phyloP scores from a whole-genome alignment of 148 eudicot genomes.

The Camellia japonica region DNA sequence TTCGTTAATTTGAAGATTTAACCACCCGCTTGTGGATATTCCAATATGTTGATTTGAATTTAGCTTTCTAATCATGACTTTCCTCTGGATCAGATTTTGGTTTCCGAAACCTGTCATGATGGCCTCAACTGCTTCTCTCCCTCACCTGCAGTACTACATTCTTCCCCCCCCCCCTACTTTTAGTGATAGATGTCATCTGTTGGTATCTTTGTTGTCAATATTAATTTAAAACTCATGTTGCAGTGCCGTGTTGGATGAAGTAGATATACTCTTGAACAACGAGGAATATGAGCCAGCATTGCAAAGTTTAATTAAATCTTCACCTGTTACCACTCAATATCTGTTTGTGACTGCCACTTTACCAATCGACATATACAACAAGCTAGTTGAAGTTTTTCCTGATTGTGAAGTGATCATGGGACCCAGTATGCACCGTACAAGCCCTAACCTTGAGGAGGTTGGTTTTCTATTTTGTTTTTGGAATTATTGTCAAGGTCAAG shows the following conservation, averaged over 20 bases:
- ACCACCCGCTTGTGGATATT: too few relatives aligned
- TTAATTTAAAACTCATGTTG: constrained; percentile 23
- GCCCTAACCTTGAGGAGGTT: constrained; percentile 94
- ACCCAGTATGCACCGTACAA: constrained; percentile 93
- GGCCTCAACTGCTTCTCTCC: background rate
- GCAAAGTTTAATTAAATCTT: constrained; percentile 58
- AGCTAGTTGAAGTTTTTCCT: constrained; percentile 80
- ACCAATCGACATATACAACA: constrained; percentile 79
- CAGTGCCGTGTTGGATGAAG: constrained; percentile 95
- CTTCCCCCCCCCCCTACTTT: background rate
- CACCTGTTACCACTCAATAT: constrained; percentile 78
- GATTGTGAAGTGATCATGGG: constrained; percentile 94
- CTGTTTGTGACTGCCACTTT: constrained; percentile 96
- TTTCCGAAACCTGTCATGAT: background rate
- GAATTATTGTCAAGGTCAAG: too few relatives aligned
- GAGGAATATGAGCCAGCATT: constrained; percentile 83
- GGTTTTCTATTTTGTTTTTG: background rate
- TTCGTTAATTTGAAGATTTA: too few relatives aligned
- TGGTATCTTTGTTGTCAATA: background rate
- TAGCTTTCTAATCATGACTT: background rate
- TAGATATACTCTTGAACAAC: constrained; percentile 83
- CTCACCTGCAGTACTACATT: background rate
- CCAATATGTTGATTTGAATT: background rate
- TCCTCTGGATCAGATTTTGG: background rate
- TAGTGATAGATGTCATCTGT: background rate